Percentiles rank a stretch among this genome's conserved stretches.
Conservation (phyloP, 2,329 filamentous ascomycete species). For the Diaporthe sp. region DNA sequence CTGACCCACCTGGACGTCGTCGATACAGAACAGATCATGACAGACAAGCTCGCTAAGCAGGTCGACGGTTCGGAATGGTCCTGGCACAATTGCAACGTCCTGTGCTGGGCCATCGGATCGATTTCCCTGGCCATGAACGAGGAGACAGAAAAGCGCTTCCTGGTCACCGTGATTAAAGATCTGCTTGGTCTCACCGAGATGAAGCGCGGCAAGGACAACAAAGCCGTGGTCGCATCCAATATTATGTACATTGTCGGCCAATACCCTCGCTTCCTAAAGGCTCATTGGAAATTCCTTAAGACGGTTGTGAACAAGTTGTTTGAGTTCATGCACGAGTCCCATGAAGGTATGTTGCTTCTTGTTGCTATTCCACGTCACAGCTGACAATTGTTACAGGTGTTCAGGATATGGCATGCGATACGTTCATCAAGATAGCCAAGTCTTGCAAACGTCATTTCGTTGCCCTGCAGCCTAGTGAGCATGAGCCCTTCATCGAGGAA, state of each 20-base stretch:
- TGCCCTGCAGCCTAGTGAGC: slow-evolving; percentile 92
- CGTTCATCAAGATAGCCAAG: slow-evolving; percentile 99
- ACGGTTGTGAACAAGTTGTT: slow-evolving; percentile 99
- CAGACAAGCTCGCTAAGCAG: slow-evolving; percentile 94
- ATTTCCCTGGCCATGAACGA: slow-evolving; percentile 99
- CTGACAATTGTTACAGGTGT: slow-evolving; percentile 72
- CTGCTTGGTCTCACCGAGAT: slow-evolving; percentile 96
- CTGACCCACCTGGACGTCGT: slow-evolving; percentile 97
- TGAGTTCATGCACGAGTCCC: slow-evolving; percentile 99
- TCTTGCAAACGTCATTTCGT: slow-evolving; percentile 99
- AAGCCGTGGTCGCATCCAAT: slow-evolving; percentile 98
- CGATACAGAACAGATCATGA: slow-evolving; percentile 99
- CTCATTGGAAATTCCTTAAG: slow-evolving; percentile 99
- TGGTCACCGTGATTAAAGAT: slow-evolving; percentile 99
- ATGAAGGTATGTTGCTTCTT: slow-evolving; percentile 77
- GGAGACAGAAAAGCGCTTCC: slow-evolving; percentile 97
- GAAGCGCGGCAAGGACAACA: slow-evolving; percentile 99
- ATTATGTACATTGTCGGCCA: slow-evolving; percentile 99
- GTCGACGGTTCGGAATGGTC: slow-evolving; percentile 98
- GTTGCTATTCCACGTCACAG: not conserved
- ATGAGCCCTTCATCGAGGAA: slow-evolving; percentile 97
- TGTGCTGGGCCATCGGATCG: slow-evolving; percentile 99
- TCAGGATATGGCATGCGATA: slow-evolving; percentile 99
- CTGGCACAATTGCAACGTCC: slow-evolving; percentile 99
- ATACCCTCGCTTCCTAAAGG: slow-evolving; percentile 97